Conservation (phyloP, 2,329 filamentous ascomycete genomes). For the Rutstroemia sp. region DNA sequence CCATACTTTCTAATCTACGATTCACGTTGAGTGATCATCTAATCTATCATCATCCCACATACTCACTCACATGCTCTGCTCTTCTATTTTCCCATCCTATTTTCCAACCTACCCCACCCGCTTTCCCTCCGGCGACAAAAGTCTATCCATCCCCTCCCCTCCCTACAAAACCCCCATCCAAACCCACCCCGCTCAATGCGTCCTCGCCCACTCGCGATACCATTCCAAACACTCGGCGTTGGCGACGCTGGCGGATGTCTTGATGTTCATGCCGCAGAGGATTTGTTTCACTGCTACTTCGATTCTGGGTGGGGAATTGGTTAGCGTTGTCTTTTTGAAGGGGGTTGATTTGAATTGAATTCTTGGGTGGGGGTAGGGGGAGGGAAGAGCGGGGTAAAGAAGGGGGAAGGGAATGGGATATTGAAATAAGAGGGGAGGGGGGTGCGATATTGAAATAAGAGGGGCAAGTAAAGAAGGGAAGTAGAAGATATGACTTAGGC, state of each 20-base stretch:
- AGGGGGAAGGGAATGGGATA: neutral
- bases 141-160: too few relatives aligned
- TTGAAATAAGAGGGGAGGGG: neutral
- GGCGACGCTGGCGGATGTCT: slow-evolving; percentile 87
- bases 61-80: too few relatives aligned
- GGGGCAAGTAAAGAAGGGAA: neutral
- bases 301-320: slow-evolving; percentile 46
- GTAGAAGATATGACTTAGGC: neutral
- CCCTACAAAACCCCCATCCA: too few relatives aligned
- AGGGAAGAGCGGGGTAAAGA: neutral
- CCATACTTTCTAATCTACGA: too few relatives aligned
- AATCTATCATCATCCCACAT: too few relatives aligned
- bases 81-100: too few relatives aligned
- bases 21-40: too few relatives aligned
- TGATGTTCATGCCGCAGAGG: slow-evolving; percentile 76
- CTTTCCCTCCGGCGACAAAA: too few relatives aligned
- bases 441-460: too few relatives aligned
- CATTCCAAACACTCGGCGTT: slow-evolving; percentile 84
- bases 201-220: slow-evolving; percentile 69
- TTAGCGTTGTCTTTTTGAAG: neutral
- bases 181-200: too few relatives aligned
- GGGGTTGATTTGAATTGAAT: too few relatives aligned
- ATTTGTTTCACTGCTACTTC: slow-evolving; percentile 97
- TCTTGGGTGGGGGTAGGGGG: neutral
- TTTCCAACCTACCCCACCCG: too few relatives aligned